These are phyloP conservation scores for Phytophthora quininea DNA, from an alignment of 352 stramenopile genomes.

Conservation along the genomic window DNA sequence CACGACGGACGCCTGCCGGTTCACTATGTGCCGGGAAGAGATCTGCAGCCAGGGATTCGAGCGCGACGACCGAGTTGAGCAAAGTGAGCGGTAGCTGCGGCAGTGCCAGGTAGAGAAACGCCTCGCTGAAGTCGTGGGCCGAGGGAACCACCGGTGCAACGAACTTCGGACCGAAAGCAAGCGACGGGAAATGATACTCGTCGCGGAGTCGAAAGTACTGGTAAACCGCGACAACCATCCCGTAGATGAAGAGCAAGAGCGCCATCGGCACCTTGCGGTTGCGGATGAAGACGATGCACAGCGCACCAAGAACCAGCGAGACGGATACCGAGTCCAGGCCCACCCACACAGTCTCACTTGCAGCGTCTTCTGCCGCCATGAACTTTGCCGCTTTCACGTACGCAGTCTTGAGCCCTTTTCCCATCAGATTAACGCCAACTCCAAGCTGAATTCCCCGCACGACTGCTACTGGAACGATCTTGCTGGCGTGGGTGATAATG, in stretches of 20 bases:
- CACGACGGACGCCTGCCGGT: constrained; percentile 60
- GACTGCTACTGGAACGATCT: constrained; percentile 87
- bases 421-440: constrained; percentile 88
- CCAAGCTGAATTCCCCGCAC: constrained; percentile 93
- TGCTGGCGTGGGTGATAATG: constrained; percentile 90
- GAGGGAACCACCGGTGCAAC: constrained; percentile 60
- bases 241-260: constrained; percentile 73
- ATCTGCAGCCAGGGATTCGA: constrained; percentile 88
- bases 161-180: constrained; percentile 66
- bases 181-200: constrained; percentile 57
- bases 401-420: constrained; percentile 79
- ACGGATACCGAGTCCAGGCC: constrained; percentile 72
- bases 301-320: constrained; percentile 67
- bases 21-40: constrained; percentile 87
- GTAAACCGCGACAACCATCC: constrained; percentile 67
- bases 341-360: constrained; percentile 51
- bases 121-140: constrained; percentile 59
- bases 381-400: constrained; percentile 56
- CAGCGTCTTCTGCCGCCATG: constrained; percentile 19
- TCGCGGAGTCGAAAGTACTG: constrained; percentile 54
- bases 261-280: constrained; percentile 67
- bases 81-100: constrained; percentile 92
- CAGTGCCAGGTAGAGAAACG: constrained; percentile 89
- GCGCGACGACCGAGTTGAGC: constrained; percentile 92
- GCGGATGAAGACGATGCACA: constrained; percentile 77